These are phyloP conservation scores for Microthlaspi erraticum DNA, from an alignment of 345 rosid species.

Conservation along the genomic window DNA sequence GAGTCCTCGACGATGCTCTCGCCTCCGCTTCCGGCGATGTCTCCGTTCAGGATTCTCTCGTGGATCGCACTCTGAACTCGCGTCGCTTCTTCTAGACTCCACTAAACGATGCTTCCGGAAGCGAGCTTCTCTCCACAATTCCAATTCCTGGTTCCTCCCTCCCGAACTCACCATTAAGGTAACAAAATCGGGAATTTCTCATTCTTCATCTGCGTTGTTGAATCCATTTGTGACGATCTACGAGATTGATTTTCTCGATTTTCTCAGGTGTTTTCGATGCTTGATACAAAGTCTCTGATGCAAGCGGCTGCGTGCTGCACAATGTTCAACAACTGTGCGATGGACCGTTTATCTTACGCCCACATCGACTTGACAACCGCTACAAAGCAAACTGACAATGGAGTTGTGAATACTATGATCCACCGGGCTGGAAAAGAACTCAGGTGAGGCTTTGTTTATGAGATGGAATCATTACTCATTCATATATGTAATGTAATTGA, in stretches of 20 bases:
- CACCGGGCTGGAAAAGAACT: conserved; percentile 86
- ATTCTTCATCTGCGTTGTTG: not conserved
- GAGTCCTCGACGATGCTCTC: conserved; percentile 61
- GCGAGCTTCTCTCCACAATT: conserved; percentile 72
- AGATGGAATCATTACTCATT: not conserved
- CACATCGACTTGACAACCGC: conserved; percentile 75
- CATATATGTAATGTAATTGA: too few relatives aligned
- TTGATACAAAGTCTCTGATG: conserved; percentile 81
- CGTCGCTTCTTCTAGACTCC: conserved; percentile 63
- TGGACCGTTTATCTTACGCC: conserved; percentile 80
- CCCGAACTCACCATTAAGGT: conserved; percentile 85
- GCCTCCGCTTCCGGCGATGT: conserved; percentile 44
- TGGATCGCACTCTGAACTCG: conserved; percentile 69
- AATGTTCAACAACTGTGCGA: conserved; percentile 78
- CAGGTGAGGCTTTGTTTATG: conserved; percentile 48
- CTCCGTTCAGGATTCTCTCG: conserved; percentile 59
- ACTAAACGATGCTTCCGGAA: conserved; percentile 68
- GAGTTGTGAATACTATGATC: conserved; percentile 78
- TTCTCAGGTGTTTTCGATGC: conserved; percentile 79
- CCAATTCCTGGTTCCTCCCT: conserved; percentile 71
- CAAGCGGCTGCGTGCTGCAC: conserved; percentile 79
- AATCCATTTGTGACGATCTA: too few relatives aligned
- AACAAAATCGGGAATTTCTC: not conserved
- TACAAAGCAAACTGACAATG: conserved; percentile 67
- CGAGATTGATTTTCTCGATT: not conserved